Conservation (phyloP, 768 basidiomycete species). For the Russula dissimulans region DNA sequence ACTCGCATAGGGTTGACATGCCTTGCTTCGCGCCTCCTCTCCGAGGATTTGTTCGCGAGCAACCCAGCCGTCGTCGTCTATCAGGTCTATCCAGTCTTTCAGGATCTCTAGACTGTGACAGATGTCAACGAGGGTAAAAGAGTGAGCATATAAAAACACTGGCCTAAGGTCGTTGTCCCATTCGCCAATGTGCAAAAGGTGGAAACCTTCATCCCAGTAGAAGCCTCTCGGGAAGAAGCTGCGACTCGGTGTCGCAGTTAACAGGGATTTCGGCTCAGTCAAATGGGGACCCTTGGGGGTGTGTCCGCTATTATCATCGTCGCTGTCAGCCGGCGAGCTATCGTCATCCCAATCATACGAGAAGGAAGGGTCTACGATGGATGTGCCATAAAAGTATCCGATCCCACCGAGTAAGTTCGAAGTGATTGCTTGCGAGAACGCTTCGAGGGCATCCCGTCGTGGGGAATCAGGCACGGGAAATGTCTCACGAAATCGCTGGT, state of each 20-base stretch:
- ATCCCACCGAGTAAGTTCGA: slow-evolving; percentile 89
- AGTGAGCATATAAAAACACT: background rate
- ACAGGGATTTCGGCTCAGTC: slow-evolving; percentile 63
- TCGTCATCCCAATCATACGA: slow-evolving; percentile 86
- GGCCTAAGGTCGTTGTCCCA: slow-evolving; percentile 89
- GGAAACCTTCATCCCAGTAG: slow-evolving; percentile 99
- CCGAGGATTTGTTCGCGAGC: slow-evolving; percentile 94
- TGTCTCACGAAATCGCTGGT: slow-evolving; percentile 52
- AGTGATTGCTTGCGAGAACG: slow-evolving; percentile 82
- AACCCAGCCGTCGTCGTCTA: slow-evolving; percentile 94
- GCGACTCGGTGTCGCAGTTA: slow-evolving; percentile 91
- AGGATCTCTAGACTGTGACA: slow-evolving; percentile 71
- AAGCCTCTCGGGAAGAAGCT: slow-evolving; percentile 98
- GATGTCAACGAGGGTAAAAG: background rate
- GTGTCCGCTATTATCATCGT: slow-evolving; percentile 35
- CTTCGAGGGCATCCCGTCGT: slow-evolving; percentile 40
- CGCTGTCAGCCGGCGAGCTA: slow-evolving; percentile 35
- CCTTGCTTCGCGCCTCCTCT: slow-evolving; percentile 92
- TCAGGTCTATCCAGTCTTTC: slow-evolving; percentile 80
- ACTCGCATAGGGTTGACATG: slow-evolving; percentile 22
- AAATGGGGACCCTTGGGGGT: slow-evolving; percentile 46
- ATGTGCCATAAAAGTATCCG: slow-evolving; percentile 90
- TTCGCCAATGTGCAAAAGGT: slow-evolving; percentile 80
- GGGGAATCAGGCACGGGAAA: slow-evolving; percentile 62
- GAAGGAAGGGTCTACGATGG: slow-evolving; percentile 77